Conservation (phyloP, 148 eudicot genomes). For the Beta vulgaris region DNA sequence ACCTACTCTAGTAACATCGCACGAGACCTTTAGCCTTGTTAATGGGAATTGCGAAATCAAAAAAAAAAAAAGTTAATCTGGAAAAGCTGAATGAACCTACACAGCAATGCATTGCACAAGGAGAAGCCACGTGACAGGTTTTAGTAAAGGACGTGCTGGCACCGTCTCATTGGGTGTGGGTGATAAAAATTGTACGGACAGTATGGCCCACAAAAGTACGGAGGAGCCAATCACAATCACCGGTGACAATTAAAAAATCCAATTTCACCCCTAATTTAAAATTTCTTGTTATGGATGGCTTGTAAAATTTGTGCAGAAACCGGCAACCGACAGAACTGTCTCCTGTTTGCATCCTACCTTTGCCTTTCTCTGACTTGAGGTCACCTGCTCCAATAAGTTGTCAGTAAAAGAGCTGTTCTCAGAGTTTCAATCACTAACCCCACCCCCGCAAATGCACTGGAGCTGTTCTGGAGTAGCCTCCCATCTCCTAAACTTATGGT, state of each 20-base stretch:
- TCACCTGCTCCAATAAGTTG: slow-evolving; percentile 30
- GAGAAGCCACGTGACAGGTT: slow-evolving; percentile 21
- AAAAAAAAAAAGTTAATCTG: not conserved
- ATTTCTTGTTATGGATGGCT: too few relatives aligned
- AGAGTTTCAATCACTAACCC: not conserved
- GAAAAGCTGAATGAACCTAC: slow-evolving; percentile 1
- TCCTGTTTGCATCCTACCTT: slow-evolving; percentile 31
- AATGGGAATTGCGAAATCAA: too few relatives aligned
- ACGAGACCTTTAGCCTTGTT: too few relatives aligned
- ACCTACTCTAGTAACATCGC: not conserved
- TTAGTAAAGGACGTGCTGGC: not conserved
- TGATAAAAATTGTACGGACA: slow-evolving; percentile 20
- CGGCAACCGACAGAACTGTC: slow-evolving; percentile 52
- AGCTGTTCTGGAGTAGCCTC: too few relatives aligned
- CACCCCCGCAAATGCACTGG: too few relatives aligned
- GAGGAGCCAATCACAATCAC: slow-evolving; percentile 27
- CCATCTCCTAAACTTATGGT: too few relatives aligned
- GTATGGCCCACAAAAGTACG: slow-evolving; percentile 23
- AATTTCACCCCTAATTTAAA: too few relatives aligned
- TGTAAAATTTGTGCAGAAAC: slow-evolving; percentile 28
- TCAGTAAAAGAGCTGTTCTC: not conserved
- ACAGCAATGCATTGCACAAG: slow-evolving; percentile 10
- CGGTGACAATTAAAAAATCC: not conserved
- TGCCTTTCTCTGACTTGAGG: slow-evolving; percentile 12
- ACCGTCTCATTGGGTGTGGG: not conserved